Percentiles rank a stretch among this genome's conserved stretches.
These are phyloP conservation scores for Microcyclospora tardicrescens DNA, from an alignment of 2,329 filamentous ascomycete genomes.

Conservation along the genomic window DNA sequence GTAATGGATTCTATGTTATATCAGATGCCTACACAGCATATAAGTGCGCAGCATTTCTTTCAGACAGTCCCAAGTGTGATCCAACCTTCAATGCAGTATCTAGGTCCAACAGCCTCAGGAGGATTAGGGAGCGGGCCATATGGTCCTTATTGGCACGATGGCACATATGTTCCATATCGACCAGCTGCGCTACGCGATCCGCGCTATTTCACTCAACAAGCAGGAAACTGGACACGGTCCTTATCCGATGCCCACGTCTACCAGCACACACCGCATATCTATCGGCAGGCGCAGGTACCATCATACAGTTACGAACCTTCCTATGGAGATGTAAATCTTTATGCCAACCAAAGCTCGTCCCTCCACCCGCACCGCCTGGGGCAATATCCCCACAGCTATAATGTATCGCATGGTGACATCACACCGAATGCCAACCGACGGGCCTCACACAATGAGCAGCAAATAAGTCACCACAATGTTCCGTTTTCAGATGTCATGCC, in stretches of 20 bases:
- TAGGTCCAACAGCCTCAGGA: slow-evolving; percentile 46
- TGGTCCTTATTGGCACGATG: slow-evolving; percentile 52
- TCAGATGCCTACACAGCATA: slow-evolving; percentile 37
- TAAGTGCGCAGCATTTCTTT: slow-evolving; percentile 15
- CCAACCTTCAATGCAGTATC: slow-evolving; percentile 45
- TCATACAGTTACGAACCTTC: too few species aligned
- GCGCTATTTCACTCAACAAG: slow-evolving; percentile 25
- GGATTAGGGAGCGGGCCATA: slow-evolving; percentile 43
- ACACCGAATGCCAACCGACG: too few species aligned
- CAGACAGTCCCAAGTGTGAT: slow-evolving; percentile 46
- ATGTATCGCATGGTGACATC: too few species aligned
- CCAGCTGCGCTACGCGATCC: slow-evolving; percentile 45
- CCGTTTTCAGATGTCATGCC: too few species aligned
- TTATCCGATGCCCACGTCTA: slow-evolving; percentile 1
- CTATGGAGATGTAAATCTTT: too few species aligned
- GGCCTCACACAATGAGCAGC: too few species aligned
- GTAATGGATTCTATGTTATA: slow-evolving; percentile 50
- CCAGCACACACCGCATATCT: too few species aligned
- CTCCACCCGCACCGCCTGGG: too few species aligned
- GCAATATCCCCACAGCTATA: too few species aligned
- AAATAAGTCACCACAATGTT: too few species aligned
- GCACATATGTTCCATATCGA: slow-evolving; percentile 47
- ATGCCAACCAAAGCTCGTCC: too few species aligned
- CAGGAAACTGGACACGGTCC: slow-evolving; percentile 6
- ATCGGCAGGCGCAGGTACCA: too few species aligned